Evolutionary conservation across 2,329 filamentous ascomycete species (phyloP).

Genomic region (Fonsecaea erecta): DNA sequence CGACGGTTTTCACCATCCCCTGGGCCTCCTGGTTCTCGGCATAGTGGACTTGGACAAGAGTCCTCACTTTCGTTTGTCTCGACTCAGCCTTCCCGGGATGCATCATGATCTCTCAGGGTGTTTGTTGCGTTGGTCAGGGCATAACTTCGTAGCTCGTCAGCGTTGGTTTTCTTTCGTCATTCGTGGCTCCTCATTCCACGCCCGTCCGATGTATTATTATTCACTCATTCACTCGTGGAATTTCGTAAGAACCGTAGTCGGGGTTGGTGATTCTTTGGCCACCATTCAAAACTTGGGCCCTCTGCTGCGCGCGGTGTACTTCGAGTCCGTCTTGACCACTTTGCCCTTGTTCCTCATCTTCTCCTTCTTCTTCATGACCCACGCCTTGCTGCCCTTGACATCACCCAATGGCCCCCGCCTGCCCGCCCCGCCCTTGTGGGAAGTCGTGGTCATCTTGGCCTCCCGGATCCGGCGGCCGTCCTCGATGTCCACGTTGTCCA

Average conservation of each 20-base stretch:
- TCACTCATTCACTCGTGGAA: neutral
- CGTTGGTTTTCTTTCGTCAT: neutral
- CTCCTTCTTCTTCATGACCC: slow-evolving; percentile 70
- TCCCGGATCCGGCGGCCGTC: slow-evolving; percentile 64
- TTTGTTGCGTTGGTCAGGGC: no score
- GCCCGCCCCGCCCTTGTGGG: slow-evolving; percentile 48
- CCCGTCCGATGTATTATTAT: neutral
- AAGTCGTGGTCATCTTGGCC: slow-evolving; percentile 36
- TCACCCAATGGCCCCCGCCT: slow-evolving; percentile 52
- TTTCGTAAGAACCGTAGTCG: neutral
- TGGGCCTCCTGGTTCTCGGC: no score
- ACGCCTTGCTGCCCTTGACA: slow-evolving; percentile 56
- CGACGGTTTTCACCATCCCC: no score
- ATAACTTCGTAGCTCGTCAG: neutral
- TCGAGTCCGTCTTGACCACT: slow-evolving; percentile 87
- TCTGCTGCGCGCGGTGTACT: slow-evolving; percentile 91
- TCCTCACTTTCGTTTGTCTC: no score
- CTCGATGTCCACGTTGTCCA: slow-evolving; percentile 84
- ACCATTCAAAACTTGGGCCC: slow-evolving; percentile 70
- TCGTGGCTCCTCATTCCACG: neutral
- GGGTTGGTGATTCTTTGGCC: slow-evolving; percentile 17
- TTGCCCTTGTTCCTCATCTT: slow-evolving; percentile 96
- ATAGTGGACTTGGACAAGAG: no score
- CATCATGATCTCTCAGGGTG: neutral
- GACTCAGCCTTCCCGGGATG: no score